phyloP scores from a whole-genome alignment of 148 eudicot species.

The Tetragonia tetragonoides region DNA sequence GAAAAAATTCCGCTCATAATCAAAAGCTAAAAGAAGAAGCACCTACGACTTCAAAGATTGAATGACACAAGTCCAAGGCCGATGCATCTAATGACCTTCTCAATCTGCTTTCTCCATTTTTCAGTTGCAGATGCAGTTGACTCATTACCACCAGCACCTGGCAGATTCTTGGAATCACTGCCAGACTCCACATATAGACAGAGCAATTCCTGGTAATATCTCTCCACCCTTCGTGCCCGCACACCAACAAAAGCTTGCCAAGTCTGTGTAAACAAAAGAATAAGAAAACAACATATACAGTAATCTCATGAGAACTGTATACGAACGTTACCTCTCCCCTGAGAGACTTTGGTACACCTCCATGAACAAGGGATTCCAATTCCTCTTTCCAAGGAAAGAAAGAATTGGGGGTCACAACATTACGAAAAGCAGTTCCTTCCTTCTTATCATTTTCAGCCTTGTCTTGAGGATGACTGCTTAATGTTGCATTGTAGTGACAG shows the following conservation, averaged over 20 bases:
- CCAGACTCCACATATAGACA: conserved; percentile 37
- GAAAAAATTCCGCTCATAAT: conserved; percentile 32
- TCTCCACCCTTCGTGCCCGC: conserved; percentile 60
- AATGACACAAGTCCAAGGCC: conserved; percentile 61
- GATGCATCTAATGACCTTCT: conserved; percentile 90
- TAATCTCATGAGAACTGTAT: neutral
- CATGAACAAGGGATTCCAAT: conserved; percentile 82
- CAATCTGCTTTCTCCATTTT: conserved; percentile 83
- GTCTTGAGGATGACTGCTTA: neutral
- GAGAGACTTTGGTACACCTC: conserved; percentile 85
- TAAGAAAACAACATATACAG: conserved; percentile 1
- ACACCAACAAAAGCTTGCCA: conserved; percentile 98
- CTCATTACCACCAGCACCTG: conserved; percentile 1
- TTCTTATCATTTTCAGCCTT: conserved; percentile 20
- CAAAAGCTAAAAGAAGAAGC: conserved; percentile 50
- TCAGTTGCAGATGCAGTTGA: conserved; percentile 37
- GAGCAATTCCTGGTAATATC: conserved; percentile 71
- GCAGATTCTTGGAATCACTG: conserved; percentile 29
- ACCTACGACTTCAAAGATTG: conserved; percentile 67
- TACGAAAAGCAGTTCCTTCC: conserved; percentile 23
- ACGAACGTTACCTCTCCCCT: conserved; percentile 77
- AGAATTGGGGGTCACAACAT: conserved; percentile 25
- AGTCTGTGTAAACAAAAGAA: conserved; percentile 37
- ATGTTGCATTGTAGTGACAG: neutral
- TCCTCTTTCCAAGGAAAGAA: conserved; percentile 67